phyloP scores from a whole-genome alignment of 2,329 filamentous ascomycete genomes.

The Colletotrichum ledebouriae region DNA sequence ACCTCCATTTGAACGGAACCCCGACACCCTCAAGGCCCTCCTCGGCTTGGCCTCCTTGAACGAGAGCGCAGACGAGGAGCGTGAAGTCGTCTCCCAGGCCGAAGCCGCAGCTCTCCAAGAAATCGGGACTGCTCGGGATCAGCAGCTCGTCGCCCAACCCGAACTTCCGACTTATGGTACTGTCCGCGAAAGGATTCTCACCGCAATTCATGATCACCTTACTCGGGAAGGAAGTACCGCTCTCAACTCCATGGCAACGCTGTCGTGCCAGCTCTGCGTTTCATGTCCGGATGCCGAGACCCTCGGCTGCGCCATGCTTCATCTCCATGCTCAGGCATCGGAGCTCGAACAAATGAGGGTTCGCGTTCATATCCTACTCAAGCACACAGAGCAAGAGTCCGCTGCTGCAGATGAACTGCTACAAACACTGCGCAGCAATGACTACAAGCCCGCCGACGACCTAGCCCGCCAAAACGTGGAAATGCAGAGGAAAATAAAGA shows the following conservation, averaged over 20 bases:
- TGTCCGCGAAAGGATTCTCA: conserved; percentile 60
- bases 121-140: conserved; percentile 48
- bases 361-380: conserved; percentile 68
- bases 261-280: conserved; percentile 64
- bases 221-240: conserved; percentile 66
- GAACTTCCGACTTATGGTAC: conserved; percentile 43
- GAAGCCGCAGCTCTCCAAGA: conserved; percentile 72
- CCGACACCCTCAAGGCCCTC: conserved; percentile 82
- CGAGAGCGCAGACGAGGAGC: conserved; percentile 82
- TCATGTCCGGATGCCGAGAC: conserved; percentile 61
- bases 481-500: conserved; percentile 77
- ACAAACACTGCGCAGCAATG: conserved; percentile 56
- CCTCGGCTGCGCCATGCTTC: conserved; percentile 66
- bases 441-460: conserved; percentile 68
- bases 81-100: conserved; percentile 67
- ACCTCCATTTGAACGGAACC: conserved; percentile 87
- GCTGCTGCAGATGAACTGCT: conserved; percentile 56
- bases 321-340: conserved; percentile 67
- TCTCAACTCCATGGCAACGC: conserved; percentile 69
- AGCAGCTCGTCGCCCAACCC: neutral
- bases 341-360: conserved; percentile 68
- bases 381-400: conserved; percentile 67
- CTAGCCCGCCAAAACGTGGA: conserved; percentile 80
- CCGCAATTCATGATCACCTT: conserved; percentile 67
- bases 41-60: conserved; percentile 81